Evolutionary conservation across 192 early-diverging fungal genomes (phyloP), one percentile per base, ranked within the genome.

Genomic region (Backusella macrospora): DNA sequence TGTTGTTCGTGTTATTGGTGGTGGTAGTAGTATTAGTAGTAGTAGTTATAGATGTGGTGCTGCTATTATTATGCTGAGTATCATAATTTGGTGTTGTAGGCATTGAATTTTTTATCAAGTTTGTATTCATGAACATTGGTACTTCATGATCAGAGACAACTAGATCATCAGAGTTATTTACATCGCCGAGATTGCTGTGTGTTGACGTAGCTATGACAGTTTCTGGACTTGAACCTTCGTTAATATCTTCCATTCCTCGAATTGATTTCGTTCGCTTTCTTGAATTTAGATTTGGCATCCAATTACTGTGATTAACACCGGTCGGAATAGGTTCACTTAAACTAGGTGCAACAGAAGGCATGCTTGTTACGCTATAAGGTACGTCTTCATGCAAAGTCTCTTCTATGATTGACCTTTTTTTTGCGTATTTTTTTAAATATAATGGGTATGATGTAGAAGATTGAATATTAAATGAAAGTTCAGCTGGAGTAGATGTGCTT

Each of bases 241-340:
- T 59, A 4, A 59, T 59, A 9, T 26, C 52, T 59, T 23, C 52
- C 52, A 59, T 59, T 26, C 21, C 65, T 12, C 65, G 65, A 40
- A 66, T 43, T 18, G 65, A 66, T 66, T 66, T 66, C 6, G 65
- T 43, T 21, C 65, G 65, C 15, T 66, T 66, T 18, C 65, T 37
- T 66, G 65, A 37, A 39, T 43, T 40, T 40, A 39, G n/a, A 5
- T 66, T 21, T 37, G 9, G 16, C 29, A 65, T 26, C 63, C 26
- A 65, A 39, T 65, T 65, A 65, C n/a, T 38, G 29, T 65, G 13
- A n/a, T 14, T 38, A 26, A 65, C n/a, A 46, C 39, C 18, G 5
- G 67, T 68, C 21, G 69, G 69, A 16, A 71, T 71, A 10, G 69
- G 69, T 34, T 71, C 69, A 42, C 65, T 68, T 21, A 47, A 40